Evolutionary conservation across 176 grass and related monocot genomes (phyloP).

Genomic region (Rhipidocladum racemiflorum): DNA sequence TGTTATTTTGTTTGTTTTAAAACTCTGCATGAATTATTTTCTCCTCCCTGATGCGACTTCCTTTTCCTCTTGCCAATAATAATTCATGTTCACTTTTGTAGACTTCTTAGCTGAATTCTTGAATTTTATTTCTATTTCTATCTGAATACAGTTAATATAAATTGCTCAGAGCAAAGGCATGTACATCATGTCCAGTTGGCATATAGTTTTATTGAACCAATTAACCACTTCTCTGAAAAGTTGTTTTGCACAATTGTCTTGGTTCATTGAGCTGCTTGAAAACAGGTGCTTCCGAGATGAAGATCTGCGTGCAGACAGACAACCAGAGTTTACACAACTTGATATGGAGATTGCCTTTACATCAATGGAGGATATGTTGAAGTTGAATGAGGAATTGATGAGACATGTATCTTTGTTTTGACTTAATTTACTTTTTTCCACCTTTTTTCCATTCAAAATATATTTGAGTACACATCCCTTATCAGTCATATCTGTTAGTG

Average conservation of each 20-base stretch:
- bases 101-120: background rate
- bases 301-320: constrained; percentile 93
- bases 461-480: constrained; percentile 15
- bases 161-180: background rate
- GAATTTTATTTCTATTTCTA: background rate
- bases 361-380: constrained; percentile 92
- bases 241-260: background rate
- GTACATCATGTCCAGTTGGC: background rate
- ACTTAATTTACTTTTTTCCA: background rate
- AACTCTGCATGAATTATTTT: background rate
- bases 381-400: constrained; percentile 90
- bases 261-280: constrained; percentile 26
- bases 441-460: background rate
- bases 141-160: background rate
- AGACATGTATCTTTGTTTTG: constrained; percentile 68
- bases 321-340: constrained; percentile 94
- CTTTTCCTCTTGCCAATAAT: background rate
- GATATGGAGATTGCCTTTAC: constrained; percentile 98
- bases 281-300: constrained; percentile 94
- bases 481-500: background rate
- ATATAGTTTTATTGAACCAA: constrained; percentile 10
- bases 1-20: constrained; percentile 4
- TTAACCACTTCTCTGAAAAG: constrained; percentile 1
- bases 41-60: background rate
- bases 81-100: constrained; percentile 4